Percentiles rank a stretch among this genome's conserved stretches.
These are phyloP conservation scores for Cercospora sp. DNA, from an alignment of 2,329 filamentous ascomycete genomes.

Conservation along the genomic window DNA sequence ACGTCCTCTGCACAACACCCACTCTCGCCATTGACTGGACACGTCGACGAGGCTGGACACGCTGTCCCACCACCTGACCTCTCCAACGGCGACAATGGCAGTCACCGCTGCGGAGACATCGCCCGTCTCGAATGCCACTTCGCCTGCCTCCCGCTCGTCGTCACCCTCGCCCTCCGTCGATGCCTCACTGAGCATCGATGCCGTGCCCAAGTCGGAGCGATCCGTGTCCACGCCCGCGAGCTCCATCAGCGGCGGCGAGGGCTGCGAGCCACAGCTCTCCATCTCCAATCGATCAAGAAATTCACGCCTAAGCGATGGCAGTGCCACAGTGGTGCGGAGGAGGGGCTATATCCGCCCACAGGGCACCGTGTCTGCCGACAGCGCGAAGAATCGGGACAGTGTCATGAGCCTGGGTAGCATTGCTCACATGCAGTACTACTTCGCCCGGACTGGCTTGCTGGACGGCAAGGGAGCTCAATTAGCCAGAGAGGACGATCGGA, in stretches of 20 bases:
- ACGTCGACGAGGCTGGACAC: not conserved
- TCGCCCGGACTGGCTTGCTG: constrained; percentile 87
- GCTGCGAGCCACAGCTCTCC: constrained; percentile 52
- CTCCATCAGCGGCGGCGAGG: constrained; percentile 39
- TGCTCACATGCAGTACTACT: constrained; percentile 96
- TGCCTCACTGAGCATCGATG: constrained; percentile 63
- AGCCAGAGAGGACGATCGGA: constrained; percentile 51
- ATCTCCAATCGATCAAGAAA: constrained; percentile 42
- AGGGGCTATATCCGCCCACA: constrained; percentile 86
- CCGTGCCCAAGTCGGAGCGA: constrained; percentile 60
- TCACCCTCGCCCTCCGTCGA: constrained; percentile 67
- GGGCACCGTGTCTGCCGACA: constrained; percentile 85
- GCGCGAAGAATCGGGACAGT: constrained; percentile 85
- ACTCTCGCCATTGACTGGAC: not conserved
- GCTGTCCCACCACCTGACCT: not conserved
- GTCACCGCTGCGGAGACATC: constrained; percentile 17
- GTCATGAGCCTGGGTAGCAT: constrained; percentile 97
- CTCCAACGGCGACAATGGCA: constrained; percentile 4
- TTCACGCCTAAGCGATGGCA: constrained; percentile 56
- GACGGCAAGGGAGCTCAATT: constrained; percentile 91
- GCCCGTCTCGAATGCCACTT: constrained; percentile 33
- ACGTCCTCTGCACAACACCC: not conserved
- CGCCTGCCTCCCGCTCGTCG: constrained; percentile 46
- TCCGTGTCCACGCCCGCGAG: constrained; percentile 62
- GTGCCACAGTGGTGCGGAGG: constrained; percentile 51